Evolutionary conservation across 352 stramenopile species (phyloP).

Genomic region (Globisporangium spinosum): DNA sequence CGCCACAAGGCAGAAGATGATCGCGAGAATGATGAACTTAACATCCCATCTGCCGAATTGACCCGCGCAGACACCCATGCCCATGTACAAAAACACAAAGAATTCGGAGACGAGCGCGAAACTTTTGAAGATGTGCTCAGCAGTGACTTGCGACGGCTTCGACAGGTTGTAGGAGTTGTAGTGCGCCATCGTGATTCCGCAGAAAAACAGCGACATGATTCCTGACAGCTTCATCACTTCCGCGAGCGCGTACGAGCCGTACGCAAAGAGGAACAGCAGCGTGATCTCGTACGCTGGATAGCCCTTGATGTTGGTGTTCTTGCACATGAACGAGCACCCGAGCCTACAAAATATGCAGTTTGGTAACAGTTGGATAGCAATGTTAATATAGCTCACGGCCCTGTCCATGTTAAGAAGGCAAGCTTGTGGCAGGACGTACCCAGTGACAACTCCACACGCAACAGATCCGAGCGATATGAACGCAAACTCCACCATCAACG

Average conservation of each 20-base stretch:
- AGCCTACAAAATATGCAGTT: slow-evolving; percentile 30
- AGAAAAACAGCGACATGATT: slow-evolving; percentile 93
- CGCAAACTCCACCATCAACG: slow-evolving; percentile 71
- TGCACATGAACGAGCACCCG: slow-evolving; percentile 75
- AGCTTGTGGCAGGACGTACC: slow-evolving; percentile 24
- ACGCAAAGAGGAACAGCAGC: slow-evolving; percentile 67
- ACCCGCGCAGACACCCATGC: slow-evolving; percentile 64
- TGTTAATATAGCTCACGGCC: neutral
- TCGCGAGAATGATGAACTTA: slow-evolving; percentile 80
- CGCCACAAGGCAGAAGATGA: slow-evolving; percentile 85
- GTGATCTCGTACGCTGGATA: slow-evolving; percentile 78
- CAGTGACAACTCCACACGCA: slow-evolving; percentile 65
- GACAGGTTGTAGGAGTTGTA: slow-evolving; percentile 81
- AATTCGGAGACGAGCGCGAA: slow-evolving; percentile 70
- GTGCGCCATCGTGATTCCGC: slow-evolving; percentile 80
- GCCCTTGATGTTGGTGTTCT: slow-evolving; percentile 75
- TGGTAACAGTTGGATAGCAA: neutral
- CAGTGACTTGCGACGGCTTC: slow-evolving; percentile 58
- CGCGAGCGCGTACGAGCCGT: slow-evolving; percentile 60
- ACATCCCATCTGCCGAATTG: slow-evolving; percentile 79
- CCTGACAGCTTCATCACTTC: slow-evolving; percentile 76
- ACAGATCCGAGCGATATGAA: slow-evolving; percentile 81
- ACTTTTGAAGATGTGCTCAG: slow-evolving; percentile 75
- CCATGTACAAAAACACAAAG: slow-evolving; percentile 81
- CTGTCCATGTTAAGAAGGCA: neutral